Base-by-base conservation (phyloP, 2,329 filamentous ascomycete species). In the Trichoderma asperellum region DNA sequence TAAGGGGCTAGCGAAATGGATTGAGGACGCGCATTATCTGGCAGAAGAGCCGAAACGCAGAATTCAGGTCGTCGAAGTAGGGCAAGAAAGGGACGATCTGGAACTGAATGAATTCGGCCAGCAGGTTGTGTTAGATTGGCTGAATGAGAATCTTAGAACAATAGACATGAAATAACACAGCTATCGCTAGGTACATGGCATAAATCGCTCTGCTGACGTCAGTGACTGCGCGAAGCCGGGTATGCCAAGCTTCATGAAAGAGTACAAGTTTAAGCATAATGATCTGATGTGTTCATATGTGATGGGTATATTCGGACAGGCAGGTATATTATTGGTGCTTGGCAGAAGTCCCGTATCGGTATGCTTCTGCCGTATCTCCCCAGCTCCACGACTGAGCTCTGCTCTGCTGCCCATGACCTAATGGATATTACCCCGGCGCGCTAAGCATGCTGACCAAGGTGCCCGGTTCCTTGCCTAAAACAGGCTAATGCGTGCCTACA, bases 1-100 rank as follows among this genome's bases (percentile, higher is more conserved):
- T 18, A 81, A 79, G 70, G 79, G 83, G 71, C 78, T 81, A 24
- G 74, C 72, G 62, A 76, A 74, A 43, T 83, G 81, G 81, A 83
- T 84, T 68, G 76, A 80, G 1, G 77, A 83, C 5, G 73, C 77
- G 37, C 76, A 78, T 11, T 76, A 70, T 4, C 77, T 73, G 73
- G 75, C 76, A 3, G 75, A 73, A 1, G 81, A 83, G 72, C 78
- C 77, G 0, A 68, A 73, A 18, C 75, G 76, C 27, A 76, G 83
- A 61, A 78, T 88, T 8, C 79, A 78, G 62, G 70, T 81, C 2
- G 62, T 75, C 5, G 79, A 82, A 10, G 76, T 81, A 6, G 84
- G 81, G 0, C 69, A 73, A 10, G 78, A 78, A 35, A 74, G 70
- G 4, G 68, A 70, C 1, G 64, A 59, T 5, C n/a, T 59, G 29